Evolutionary conservation across 2,329 filamentous ascomycete species (phyloP), one percentile per base, ranked within the genome.

Genomic region (Coleophoma eucalyptorum): DNA sequence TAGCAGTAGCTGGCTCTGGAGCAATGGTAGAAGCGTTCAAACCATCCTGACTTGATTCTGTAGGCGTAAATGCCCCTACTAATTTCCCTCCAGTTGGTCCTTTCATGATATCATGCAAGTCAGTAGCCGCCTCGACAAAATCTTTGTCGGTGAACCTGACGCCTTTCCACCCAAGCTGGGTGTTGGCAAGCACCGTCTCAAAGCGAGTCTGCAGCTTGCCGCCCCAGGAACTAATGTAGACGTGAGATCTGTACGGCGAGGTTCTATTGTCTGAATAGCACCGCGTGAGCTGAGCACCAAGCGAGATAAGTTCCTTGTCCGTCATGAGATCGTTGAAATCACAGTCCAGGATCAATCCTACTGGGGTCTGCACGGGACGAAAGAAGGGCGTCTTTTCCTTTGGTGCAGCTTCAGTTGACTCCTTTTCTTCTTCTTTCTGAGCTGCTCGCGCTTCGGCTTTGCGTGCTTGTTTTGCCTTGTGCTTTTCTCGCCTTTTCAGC

Each of bases 311-410:
- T 70, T 99, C 94, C 59, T 88, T 87, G 35, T 93, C 88, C 46
- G 78, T 78, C 94, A 99, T 99, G 64, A 92, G 80, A 40, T 88
- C 76, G 67, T 99, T 92, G 66, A 95, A 99, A 58, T 89, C 84
- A 70, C 93, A 97, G 72, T 99, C 94, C 55, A 99, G 74, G 52
- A 99, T 77, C 58, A 99, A 74, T 0, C 89, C 82, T 19, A 97
- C 73, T 2, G 92, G 91, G 0, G 95, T 78, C 50, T 83, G 80
- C 45, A 76, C 72, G 41, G 70, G 61, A 45, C 61, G 58, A 32
- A 33, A 45, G 31, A 46, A 18, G 44, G 51, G 10, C 43, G 41
- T 35, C 48, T 35, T 50, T 38, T 55, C n/a, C 49, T 56, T 21
- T 47, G 50, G 11, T 26, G 62, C 35, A n/a, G 21, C n/a, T 53